Evolutionary conservation across 2,329 filamentous ascomycete species (phyloP).

Genomic region (Colletotrichum siamense): DNA sequence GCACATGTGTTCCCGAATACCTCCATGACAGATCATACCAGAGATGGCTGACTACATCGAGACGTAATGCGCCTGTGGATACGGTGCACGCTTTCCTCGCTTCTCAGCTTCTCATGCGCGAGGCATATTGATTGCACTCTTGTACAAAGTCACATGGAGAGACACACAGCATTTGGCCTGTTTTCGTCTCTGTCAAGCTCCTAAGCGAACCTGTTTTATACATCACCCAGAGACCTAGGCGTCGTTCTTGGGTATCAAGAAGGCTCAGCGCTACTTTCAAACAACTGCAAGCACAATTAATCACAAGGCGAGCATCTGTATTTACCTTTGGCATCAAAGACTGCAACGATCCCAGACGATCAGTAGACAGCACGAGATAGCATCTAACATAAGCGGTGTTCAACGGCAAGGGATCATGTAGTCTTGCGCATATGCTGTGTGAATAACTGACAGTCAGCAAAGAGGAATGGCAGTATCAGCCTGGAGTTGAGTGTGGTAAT

Average conservation of each 20-base stretch:
- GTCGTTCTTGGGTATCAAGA: not conserved
- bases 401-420: accelerated
- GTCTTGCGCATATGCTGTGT: not conserved
- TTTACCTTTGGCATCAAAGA: too few relatives aligned
- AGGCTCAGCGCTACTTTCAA: not conserved
- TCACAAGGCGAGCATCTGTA: too few relatives aligned
- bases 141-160: too few relatives aligned
- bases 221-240: too few relatives aligned
- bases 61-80: not conserved
- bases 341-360: too few relatives aligned
- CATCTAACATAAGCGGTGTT: not conserved
- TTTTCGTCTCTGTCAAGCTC: accelerated
- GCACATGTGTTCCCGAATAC: accelerated
- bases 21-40: not conserved
- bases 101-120: too few relatives aligned
- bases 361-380: too few relatives aligned
- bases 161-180: not conserved
- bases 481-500: not conserved
- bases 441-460: not conserved
- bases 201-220: not conserved
- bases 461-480: not conserved
- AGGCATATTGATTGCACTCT: too few relatives aligned
- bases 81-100: too few relatives aligned
- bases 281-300: not conserved
- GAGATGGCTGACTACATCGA: not conserved